Base-by-base conservation (phyloP, 139 green algal genomes). In the Yamagishiella unicocca region DNA sequence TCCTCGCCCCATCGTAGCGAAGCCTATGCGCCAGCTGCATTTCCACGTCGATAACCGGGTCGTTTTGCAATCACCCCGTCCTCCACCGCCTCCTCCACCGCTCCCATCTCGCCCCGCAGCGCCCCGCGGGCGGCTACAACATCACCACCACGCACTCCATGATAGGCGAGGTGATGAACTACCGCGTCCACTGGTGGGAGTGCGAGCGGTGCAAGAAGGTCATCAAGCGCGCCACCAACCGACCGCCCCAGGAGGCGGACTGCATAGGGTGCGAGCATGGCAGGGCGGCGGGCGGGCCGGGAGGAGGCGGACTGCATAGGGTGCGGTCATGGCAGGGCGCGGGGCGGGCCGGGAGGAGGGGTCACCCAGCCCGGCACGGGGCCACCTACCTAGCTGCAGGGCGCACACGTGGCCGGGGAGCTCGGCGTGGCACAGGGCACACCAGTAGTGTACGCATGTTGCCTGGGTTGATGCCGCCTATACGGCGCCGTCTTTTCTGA, bases 161-260 rank as follows among this genome's bases (percentile, higher is more conserved):
- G 82, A 72, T 89, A 19, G 93, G 83, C 33, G 93, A 97, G 80
- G 87, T 90, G 19, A 40, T 92, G 4, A 70, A 94, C 64, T 96
- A 96, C 84, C 84, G 89, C 5, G 68, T 84, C 64, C 95, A 97
- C 54, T 93, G 89, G 89, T 94, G 90, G 92, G 66, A 90, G 54
- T 96, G 93, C 71, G 45, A 90, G 42, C 90, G 71, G 27, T 96
- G 92, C 79, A 80, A 76, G 33, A 82, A 92, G 71, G 24, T 90
- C 40, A 88, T 96, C 33, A 94, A 94, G 88, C 83, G 94, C 2
- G 83, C 94, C 72, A 95, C 93, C 83, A 97, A 97, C 90, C 85
- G 94, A 9, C 70, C 67, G 29, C 94, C 94, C 43, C 94, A 97
- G 75, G 81, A 89, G 80, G 94, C 94, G 29, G 94, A 96, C 89